These are phyloP conservation scores for Pogostemon cablin DNA, from an alignment of 257 asterid genomes.

Conservation along the genomic window DNA sequence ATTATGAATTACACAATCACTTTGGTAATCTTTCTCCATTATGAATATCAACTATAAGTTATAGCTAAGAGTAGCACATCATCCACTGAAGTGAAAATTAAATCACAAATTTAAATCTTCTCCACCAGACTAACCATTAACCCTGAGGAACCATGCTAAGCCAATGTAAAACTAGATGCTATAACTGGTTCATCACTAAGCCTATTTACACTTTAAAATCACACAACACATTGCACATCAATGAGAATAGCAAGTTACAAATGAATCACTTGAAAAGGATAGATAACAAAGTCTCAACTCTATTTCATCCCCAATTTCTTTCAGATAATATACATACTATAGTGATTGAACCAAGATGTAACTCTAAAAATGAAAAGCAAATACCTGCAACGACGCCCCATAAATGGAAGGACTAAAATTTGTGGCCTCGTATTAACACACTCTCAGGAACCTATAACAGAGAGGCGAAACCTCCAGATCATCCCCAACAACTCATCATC, in stretches of 20 bases:
- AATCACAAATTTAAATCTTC: not conserved
- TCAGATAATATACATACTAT: not conserved
- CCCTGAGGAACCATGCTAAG: not conserved
- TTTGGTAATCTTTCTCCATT: not conserved
- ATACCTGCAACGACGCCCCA: constrained; percentile 32
- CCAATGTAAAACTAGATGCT: not conserved
- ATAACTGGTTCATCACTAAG: not conserved
- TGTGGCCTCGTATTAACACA: constrained; percentile 26
- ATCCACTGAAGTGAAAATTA: not conserved
- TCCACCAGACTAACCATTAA: not conserved
- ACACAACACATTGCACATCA: not conserved
- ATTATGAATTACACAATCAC: too few species aligned
- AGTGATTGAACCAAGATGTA: not conserved
- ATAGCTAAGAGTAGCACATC: not conserved
- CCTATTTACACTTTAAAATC: constrained; percentile 10
- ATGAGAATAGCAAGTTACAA: constrained; percentile 10
- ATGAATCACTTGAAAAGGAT: not conserved
- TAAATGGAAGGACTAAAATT: constrained; percentile 33
- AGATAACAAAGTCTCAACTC: not conserved
- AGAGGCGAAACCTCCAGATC: constrained; percentile 90
- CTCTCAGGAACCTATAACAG: constrained; percentile 55
- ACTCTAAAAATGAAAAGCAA: not conserved
- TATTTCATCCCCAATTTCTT: not conserved
- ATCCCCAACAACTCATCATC: constrained; percentile 73
- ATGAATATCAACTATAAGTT: not conserved